A percentile compares a stretch with the other conserved stretches of the same genome.
phyloP scores from a whole-genome alignment of 1,284 basidiomycete genomes.

The Heterobasidion irregulare region DNA sequence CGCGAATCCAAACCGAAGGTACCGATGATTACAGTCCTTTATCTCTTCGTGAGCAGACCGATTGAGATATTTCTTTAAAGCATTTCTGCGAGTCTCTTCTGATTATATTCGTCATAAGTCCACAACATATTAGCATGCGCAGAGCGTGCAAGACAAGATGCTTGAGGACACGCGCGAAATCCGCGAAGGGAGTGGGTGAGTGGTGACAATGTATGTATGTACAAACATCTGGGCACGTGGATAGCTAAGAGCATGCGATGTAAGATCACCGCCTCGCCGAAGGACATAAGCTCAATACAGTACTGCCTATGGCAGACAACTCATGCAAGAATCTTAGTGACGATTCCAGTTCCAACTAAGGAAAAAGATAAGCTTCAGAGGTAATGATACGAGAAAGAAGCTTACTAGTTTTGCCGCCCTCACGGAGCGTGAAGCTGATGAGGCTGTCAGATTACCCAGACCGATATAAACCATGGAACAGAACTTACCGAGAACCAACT shows the following conservation, averaged over 20 bases:
- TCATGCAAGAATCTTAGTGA: conserved; percentile 71
- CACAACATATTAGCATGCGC: too few species aligned
- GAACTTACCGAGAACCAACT: conserved; percentile 71
- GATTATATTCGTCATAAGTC: too few species aligned
- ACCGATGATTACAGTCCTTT: too few species aligned
- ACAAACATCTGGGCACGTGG: not conserved
- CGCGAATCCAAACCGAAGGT: not conserved
- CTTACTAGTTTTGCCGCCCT: conserved; percentile 90
- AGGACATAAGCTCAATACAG: not conserved
- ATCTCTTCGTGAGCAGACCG: too few species aligned
- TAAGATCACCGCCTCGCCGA: not conserved
- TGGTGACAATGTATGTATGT: not conserved
- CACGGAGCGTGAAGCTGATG: conserved; percentile 86
- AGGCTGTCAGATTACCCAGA: not conserved
- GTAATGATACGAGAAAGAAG: conserved; percentile 9
- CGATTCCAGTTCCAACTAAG: conserved; percentile 84
- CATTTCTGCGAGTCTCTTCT: too few species aligned
- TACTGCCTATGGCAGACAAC: not conserved
- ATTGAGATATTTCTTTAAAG: too few species aligned
- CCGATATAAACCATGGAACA: not conserved
- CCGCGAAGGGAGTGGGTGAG: not conserved
- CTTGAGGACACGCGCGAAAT: not conserved
- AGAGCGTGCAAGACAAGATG: too few species aligned
- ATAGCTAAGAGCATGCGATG: not conserved
- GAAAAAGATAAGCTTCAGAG: not conserved